phyloP scores from a whole-genome alignment of 805 yeast species.

The Limtongia smithiae region DNA sequence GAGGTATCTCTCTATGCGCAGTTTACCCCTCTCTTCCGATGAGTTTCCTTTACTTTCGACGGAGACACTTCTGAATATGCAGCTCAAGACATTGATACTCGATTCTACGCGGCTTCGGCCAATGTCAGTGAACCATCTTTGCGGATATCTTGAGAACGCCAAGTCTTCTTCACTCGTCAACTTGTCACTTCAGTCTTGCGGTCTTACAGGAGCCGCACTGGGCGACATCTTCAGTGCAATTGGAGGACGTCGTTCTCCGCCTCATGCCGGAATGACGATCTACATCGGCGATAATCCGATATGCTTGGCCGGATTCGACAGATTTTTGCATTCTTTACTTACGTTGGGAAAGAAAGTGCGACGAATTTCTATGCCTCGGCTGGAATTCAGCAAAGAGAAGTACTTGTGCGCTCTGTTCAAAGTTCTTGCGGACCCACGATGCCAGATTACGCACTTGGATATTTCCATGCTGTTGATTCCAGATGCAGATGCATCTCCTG shows the following conservation, averaged over 20 bases:
- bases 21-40: constrained; percentile 23
- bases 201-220: constrained; percentile 22
- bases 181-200: constrained; percentile 31
- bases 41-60: constrained; percentile 25
- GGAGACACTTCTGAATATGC: constrained; percentile 25
- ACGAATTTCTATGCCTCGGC: constrained; percentile 27
- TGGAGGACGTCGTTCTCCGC: constrained; percentile 12
- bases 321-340: constrained; percentile 9
- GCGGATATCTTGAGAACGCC: constrained; percentile 13
- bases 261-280: constrained; percentile 20
- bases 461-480: constrained; percentile 30
- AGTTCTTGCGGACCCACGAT: constrained; percentile 17
- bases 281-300: constrained; percentile 30
- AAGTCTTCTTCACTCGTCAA: constrained; percentile 18
- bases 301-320: constrained; percentile 18
- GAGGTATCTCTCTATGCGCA: constrained; percentile 20
- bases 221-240: constrained; percentile 26
- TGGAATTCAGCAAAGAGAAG: constrained; percentile 27
- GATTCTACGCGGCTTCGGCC: constrained; percentile 28
- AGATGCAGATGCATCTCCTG: constrained; percentile 30
- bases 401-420: constrained; percentile 21
- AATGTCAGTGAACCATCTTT: constrained; percentile 23
- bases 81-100: constrained; percentile 24
- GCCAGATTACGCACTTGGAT: constrained; percentile 28
- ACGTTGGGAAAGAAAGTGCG: constrained; percentile 9